Percentiles rank a stretch among this genome's conserved stretches.
Conservation (phyloP, 1,284 basidiomycete genomes). For the Cystobasidium pallidum region DNA sequence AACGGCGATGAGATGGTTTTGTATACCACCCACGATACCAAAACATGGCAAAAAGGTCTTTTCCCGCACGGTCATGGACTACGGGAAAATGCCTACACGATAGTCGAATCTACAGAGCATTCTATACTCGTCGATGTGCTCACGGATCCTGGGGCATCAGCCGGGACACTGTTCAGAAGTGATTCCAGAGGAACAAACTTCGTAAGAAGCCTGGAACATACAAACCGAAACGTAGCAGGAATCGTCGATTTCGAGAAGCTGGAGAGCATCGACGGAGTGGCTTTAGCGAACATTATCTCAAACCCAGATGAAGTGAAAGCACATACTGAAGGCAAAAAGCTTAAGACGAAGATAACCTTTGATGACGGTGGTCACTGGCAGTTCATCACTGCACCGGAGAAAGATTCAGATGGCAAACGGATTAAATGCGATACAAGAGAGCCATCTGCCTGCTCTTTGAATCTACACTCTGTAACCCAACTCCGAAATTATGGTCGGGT, state of each 20-base stretch:
- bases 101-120: constrained; percentile 89
- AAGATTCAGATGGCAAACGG: constrained; percentile 66
- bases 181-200: constrained; percentile 95
- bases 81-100: constrained; percentile 89
- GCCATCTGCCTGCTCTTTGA: constrained; percentile 71
- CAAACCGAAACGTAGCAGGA: constrained; percentile 82
- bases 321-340: constrained; percentile 66
- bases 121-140: constrained; percentile 93
- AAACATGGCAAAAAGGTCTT: constrained; percentile 76
- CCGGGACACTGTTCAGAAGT: constrained; percentile 90
- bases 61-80: constrained; percentile 84
- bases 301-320: constrained; percentile 81
- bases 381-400: constrained; percentile 67
- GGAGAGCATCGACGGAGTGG: constrained; percentile 90
- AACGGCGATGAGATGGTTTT: constrained; percentile 72
- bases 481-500: constrained; percentile 91
- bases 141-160: constrained; percentile 69
- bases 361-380: constrained; percentile 89
- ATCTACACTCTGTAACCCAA: constrained; percentile 86
- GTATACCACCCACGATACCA: constrained; percentile 79
- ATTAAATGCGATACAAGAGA: constrained; percentile 66
- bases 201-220: constrained; percentile 85
- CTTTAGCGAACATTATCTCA: constrained; percentile 80
- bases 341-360: constrained; percentile 81
- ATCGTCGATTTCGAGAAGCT: constrained; percentile 93